These are phyloP conservation scores for Ciborinia camelliae DNA, from an alignment of 2,329 filamentous ascomycete species.

Conservation along the genomic window DNA sequence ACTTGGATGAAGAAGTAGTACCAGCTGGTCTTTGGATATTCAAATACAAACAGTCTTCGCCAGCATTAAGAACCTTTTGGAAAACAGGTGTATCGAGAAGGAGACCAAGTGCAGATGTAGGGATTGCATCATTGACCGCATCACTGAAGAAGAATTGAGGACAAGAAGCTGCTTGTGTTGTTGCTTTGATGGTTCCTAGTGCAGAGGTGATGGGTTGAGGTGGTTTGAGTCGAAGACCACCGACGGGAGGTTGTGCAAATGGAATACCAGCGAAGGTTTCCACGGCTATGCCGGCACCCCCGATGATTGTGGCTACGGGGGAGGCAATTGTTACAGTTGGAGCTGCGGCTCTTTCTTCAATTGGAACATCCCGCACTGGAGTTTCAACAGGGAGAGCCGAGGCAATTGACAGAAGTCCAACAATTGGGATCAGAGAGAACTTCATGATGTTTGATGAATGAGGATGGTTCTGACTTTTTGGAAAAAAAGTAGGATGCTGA, in stretches of 20 bases:
- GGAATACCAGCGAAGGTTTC: constrained; percentile 71
- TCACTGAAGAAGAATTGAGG: constrained; percentile 67
- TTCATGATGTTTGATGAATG: constrained; percentile 11
- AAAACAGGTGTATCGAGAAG: constrained; percentile 57
- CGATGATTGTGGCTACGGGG: constrained; percentile 24
- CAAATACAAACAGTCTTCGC: constrained; percentile 63
- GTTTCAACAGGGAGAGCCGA: constrained; percentile 4
- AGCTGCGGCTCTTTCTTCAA: constrained; percentile 4
- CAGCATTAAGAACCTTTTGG: constrained; percentile 50
- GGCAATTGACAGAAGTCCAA: background rate
- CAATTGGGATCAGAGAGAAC: background rate
- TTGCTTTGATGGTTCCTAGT: constrained; percentile 61
- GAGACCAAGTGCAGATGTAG: constrained; percentile 45
- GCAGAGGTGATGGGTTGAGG: constrained; percentile 57
- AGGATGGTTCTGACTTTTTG: background rate
- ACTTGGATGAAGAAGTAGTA: constrained; percentile 50
- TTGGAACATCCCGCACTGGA: background rate
- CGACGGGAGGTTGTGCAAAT: constrained; percentile 67
- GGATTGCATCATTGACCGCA: constrained; percentile 40
- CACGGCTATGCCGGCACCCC: constrained; percentile 39
- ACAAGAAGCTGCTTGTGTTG: constrained; percentile 57
- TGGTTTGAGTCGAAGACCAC: constrained; percentile 63
- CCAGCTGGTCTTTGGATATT: constrained; percentile 58
- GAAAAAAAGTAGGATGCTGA: background rate
- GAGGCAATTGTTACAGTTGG: constrained; percentile 22